These are phyloP conservation scores for Schrenkiella parvula DNA, from an alignment of 345 rosid genomes.

Conservation along the genomic window DNA sequence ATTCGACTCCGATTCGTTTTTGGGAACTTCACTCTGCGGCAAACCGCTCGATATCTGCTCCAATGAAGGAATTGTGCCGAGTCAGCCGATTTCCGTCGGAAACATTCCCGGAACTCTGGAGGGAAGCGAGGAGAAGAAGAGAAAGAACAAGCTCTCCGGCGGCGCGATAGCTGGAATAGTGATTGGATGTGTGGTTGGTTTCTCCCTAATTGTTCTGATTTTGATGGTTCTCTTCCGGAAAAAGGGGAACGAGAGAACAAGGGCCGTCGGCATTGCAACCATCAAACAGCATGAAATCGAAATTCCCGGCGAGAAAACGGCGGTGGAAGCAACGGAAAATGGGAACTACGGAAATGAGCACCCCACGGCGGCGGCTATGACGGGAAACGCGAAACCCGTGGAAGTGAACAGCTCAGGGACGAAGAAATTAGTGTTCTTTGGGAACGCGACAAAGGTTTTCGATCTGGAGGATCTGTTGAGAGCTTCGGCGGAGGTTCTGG, in stretches of 20 bases:
- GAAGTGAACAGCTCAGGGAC: slow-evolving; percentile 37
- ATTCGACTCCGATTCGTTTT: slow-evolving; percentile 50
- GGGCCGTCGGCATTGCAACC: slow-evolving; percentile 60
- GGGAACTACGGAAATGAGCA: slow-evolving; percentile 37
- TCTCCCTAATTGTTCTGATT: slow-evolving; percentile 45
- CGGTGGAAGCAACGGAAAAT: slow-evolving; percentile 44
- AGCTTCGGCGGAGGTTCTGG: slow-evolving; percentile 96
- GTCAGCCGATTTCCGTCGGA: slow-evolving; percentile 38
- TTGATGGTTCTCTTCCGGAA: slow-evolving; percentile 57
- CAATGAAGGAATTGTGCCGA: slow-evolving; percentile 41
- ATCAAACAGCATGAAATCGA: slow-evolving; percentile 56
- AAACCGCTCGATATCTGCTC: slow-evolving; percentile 50
- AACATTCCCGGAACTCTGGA: slow-evolving; percentile 22
- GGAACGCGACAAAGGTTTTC: slow-evolving; percentile 60
- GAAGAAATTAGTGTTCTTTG: slow-evolving; percentile 70
- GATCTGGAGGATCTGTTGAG: slow-evolving; percentile 91
- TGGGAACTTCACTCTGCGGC: slow-evolving; percentile 82
- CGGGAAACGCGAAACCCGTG: slow-evolving; percentile 36
- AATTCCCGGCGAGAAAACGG: slow-evolving; percentile 51
- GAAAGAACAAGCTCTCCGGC: slow-evolving; percentile 63
- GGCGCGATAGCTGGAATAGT: slow-evolving; percentile 89
- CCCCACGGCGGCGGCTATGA: slow-evolving; percentile 37
- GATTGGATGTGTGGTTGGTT: slow-evolving; percentile 66
- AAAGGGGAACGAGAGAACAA: slow-evolving; percentile 47
- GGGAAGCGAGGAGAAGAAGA: slow-evolving; percentile 22